A percentile compares a stretch with the other conserved stretches of the same genome.
Conservation (phyloP, 2,329 filamentous ascomycete genomes). For the Curvularia sp. region DNA sequence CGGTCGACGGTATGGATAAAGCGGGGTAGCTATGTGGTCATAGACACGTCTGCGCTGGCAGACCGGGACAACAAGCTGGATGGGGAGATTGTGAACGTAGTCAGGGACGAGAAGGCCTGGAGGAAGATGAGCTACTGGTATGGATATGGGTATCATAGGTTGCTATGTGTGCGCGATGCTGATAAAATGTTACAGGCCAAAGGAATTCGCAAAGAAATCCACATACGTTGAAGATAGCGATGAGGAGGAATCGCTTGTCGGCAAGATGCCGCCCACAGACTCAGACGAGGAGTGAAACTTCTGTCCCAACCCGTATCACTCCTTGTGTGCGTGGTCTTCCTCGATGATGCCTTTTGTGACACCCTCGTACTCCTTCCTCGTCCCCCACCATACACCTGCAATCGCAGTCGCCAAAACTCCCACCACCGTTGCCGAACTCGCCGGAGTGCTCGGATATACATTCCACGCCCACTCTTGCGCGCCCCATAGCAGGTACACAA, state of each 20-base stretch:
- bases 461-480: constrained; percentile 95
- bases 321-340: constrained; percentile 42
- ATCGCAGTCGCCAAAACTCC: constrained; percentile 72
- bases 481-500: constrained; percentile 74
- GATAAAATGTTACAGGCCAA: constrained; percentile 67
- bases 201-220: constrained; percentile 73
- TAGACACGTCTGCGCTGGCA: constrained; percentile 73
- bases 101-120: constrained; percentile 91
- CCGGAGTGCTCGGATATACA: constrained; percentile 79
- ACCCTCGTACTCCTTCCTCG: constrained; percentile 54
- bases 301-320: constrained; percentile 26
- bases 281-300: constrained; percentile 67
- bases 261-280: constrained; percentile 83
- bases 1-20: constrained; percentile 94
- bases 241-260: constrained; percentile 79
- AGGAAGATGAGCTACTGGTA: constrained; percentile 86
- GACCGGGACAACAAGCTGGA: constrained; percentile 77
- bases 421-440: constrained; percentile 73
- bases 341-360: constrained; percentile 38
- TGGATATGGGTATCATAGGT: constrained; percentile 28
- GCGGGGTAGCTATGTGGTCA: constrained; percentile 83
- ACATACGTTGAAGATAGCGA: constrained; percentile 69
- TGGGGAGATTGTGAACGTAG: constrained; percentile 92
- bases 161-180: constrained; percentile 26
- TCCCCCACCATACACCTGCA: constrained; percentile 66